Conservation (phyloP, 495 filamentous ascomycete genomes). For the Penicillium longicatenatum region DNA sequence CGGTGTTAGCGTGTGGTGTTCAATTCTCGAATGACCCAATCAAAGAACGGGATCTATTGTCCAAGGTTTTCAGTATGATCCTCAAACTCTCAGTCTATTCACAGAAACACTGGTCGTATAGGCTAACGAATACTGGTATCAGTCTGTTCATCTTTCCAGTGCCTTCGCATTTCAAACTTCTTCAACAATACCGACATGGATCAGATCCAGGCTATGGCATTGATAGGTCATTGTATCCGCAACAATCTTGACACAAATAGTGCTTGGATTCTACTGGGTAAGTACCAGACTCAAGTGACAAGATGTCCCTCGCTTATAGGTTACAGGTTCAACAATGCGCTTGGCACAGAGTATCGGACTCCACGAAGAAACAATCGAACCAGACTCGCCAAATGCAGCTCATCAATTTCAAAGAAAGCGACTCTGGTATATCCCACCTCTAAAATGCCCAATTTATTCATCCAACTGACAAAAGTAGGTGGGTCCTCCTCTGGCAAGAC, state of each 20-base stretch:
- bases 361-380: neutral
- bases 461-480: neutral
- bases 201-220: neutral
- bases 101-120: neutral
- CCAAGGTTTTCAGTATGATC: neutral
- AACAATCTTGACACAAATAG: neutral
- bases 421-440: neutral
- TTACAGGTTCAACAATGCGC: neutral
- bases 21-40: neutral
- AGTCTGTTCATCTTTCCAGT: neutral
- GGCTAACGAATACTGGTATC: neutral
- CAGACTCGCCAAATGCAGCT: neutral
- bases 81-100: neutral
- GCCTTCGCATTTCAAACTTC: neutral
- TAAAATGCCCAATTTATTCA: neutral
- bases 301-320: neutral
- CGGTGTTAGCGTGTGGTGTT: neutral
- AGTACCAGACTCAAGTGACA: neutral
- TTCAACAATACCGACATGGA: neutral
- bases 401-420: neutral
- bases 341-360: neutral
- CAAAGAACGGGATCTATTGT: neutral
- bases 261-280: neutral
- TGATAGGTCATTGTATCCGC: neutral
- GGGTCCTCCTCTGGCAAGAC: neutral